Base-by-base conservation (phyloP, 1,139 yeast species). In the Pichia norvegensis region DNA sequence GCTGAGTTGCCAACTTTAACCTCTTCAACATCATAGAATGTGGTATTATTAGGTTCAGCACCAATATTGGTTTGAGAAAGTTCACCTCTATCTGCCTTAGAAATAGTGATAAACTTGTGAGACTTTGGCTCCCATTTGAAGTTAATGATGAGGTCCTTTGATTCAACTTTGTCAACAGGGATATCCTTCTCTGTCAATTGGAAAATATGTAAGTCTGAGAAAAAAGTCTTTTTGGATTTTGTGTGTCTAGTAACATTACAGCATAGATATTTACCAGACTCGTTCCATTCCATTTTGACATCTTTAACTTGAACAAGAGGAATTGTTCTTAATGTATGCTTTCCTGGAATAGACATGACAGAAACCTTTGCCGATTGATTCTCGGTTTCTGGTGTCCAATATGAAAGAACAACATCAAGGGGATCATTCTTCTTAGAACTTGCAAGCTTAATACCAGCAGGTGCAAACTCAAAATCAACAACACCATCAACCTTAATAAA, bases 201-300 rank as follows among this genome's bases (percentile, higher is more conserved):
- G 77, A 92, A 88, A 62, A 94, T 85, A 68, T 94, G 98, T 67
- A 94, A 76, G 64, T 88, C 88, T 52, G 97, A 82, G 74, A 86
- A 90, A 46, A 84, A 68, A 21, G 95, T 85, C 75, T 94, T 94
- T 67, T 85, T 87, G 44, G 96, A 84, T 69, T 92, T 92, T 48
- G 97, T 87, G 68, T 88, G 96, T 70, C 97, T 87, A 66, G 90
- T 97, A 55, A 94, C 97, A 72, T 86, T 88, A 62, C 90, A 95
- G 72, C 96, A 86, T 64, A 94, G 71, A 67, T 72, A 83, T 59
- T 81, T 81, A 53, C 88, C 90, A 58, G 85, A 81, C 55, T 80
- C 82, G 68, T 92, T 97, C 99, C 99, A 94, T 73, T 83, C 90
- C 73, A 94, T 72, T 62, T 84, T 77, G 69, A 95, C 88, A 64